A percentile compares a stretch with the other conserved stretches of the same genome.
phyloP scores from a whole-genome alignment of 2,329 filamentous ascomycete species.

The Sordariomycetes sp. region DNA sequence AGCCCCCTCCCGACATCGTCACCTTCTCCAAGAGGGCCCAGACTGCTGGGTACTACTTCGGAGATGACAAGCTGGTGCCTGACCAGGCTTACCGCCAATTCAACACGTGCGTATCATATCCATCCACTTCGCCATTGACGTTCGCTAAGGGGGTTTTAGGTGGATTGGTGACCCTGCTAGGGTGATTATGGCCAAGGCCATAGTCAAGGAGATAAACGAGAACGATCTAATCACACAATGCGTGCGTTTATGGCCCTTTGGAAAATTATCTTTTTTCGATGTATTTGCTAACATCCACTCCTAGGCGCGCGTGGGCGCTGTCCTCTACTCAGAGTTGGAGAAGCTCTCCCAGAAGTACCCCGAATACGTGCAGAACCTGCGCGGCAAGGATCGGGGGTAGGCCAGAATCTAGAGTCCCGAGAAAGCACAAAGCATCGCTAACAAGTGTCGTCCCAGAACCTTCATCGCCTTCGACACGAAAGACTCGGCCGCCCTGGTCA shows the following conservation, averaged over 20 bases:
- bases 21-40: conserved; percentile 95
- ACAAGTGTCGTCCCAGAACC: conserved; percentile 24
- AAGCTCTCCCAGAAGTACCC: conserved; percentile 55
- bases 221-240: conserved; percentile 72
- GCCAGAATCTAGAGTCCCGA: neutral
- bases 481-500: conserved; percentile 57
- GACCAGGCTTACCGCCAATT: conserved; percentile 94
- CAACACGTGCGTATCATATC: conserved; percentile 48
- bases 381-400: conserved; percentile 49
- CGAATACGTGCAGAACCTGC: conserved; percentile 60
- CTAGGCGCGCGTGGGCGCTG: conserved; percentile 49
- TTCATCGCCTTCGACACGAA: conserved; percentile 75
- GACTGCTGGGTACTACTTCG: conserved; percentile 86
- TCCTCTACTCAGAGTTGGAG: conserved; percentile 56
- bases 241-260: neutral
- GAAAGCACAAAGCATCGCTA: neutral
- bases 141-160: neutral
- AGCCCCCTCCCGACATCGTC: conserved; percentile 77
- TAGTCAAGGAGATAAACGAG: conserved; percentile 70
- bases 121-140: neutral
- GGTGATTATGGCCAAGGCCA: conserved; percentile 75
- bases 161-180: conserved; percentile 92
- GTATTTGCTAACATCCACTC: neutral
- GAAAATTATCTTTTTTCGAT: neutral
- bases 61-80: conserved; percentile 66